These are phyloP conservation scores for Nothophoma quercina DNA, from an alignment of 2,329 filamentous ascomycete species.

Conservation along the genomic window DNA sequence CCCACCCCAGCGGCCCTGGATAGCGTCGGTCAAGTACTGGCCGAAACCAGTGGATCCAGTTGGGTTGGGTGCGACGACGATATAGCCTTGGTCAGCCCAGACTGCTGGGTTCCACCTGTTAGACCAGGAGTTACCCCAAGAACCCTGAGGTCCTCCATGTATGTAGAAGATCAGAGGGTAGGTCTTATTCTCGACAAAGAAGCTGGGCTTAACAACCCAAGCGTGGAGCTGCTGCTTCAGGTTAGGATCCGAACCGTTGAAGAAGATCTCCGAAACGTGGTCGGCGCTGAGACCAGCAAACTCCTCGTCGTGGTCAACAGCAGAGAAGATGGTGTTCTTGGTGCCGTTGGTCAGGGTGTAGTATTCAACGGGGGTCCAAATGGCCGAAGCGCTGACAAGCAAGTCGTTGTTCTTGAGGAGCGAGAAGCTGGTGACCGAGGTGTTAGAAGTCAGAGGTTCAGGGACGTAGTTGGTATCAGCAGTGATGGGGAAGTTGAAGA, in stretches of 20 bases:
- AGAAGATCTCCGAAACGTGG: conserved; percentile 76
- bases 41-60: conserved; percentile 88
- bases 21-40: conserved; percentile 77
- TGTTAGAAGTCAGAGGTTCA: conserved; percentile 54
- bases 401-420: conserved; percentile 67
- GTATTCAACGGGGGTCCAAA: conserved; percentile 46
- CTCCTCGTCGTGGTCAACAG: conserved; percentile 68
- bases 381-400: conserved; percentile 38
- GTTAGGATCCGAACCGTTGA: conserved; percentile 65
- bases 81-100: conserved; percentile 86
- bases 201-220: conserved; percentile 67
- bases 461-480: conserved; percentile 58
- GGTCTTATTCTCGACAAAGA: conserved; percentile 73
- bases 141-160: conserved; percentile 82
- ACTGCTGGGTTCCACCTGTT: conserved; percentile 86
- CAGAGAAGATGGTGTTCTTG: conserved; percentile 61
- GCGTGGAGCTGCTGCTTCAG: conserved; percentile 69
- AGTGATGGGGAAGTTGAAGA: conserved; percentile 69
- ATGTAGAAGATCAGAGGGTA: conserved; percentile 82
- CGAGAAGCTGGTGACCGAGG: conserved; percentile 54
- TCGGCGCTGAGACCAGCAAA: conserved; percentile 69
- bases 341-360: conserved; percentile 37
- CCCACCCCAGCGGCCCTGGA: conserved; percentile 84
- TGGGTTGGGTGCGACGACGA: conserved; percentile 82
- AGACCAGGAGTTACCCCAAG: conserved; percentile 78